Percentiles rank a stretch among this genome's conserved stretches.
phyloP scores from a whole-genome alignment of 805 yeast species.

The Sungouiella thailandica region DNA sequence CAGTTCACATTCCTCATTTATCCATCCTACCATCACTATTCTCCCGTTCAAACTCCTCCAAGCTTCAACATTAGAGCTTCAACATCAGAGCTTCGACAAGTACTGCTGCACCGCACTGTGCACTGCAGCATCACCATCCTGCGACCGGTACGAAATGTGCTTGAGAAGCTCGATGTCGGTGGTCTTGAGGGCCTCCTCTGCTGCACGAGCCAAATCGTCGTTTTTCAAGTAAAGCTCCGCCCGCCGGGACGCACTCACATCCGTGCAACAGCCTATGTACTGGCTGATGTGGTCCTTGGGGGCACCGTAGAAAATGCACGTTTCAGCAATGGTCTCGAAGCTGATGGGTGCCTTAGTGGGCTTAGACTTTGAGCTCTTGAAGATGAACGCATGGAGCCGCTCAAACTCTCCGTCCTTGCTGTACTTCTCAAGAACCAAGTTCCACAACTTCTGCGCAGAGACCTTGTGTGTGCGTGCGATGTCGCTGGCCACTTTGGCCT shows the following conservation, averaged over 20 bases:
- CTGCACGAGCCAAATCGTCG: constrained; percentile 47
- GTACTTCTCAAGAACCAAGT: constrained; percentile 46
- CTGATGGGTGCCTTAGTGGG: constrained; percentile 62
- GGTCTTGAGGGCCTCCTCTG: constrained; percentile 41
- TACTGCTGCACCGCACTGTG: constrained; percentile 8
- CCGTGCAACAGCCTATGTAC: constrained; percentile 52
- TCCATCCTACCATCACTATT: no score
- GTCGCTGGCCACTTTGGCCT: constrained; percentile 44
- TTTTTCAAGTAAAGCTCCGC: constrained; percentile 49
- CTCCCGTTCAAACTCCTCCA: no score
- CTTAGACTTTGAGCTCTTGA: constrained; percentile 17
- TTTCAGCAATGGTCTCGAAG: constrained; percentile 56
- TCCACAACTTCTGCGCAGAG: constrained; percentile 52
- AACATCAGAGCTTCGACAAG: no score
- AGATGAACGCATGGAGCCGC: constrained; percentile 39
- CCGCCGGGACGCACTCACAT: constrained; percentile 40
- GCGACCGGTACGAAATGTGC: constrained; percentile 1
- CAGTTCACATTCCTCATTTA: no score
- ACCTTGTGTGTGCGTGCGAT: constrained; percentile 51
- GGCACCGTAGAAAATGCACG: constrained; percentile 45
- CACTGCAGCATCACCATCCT: constrained; percentile 6
- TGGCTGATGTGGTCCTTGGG: constrained; percentile 55
- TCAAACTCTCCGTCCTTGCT: constrained; percentile 49
- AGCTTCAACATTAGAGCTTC: no score
- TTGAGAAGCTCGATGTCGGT: constrained; percentile 28